Conservation (phyloP, 805 yeast species). For the Candida broadrunensis region DNA sequence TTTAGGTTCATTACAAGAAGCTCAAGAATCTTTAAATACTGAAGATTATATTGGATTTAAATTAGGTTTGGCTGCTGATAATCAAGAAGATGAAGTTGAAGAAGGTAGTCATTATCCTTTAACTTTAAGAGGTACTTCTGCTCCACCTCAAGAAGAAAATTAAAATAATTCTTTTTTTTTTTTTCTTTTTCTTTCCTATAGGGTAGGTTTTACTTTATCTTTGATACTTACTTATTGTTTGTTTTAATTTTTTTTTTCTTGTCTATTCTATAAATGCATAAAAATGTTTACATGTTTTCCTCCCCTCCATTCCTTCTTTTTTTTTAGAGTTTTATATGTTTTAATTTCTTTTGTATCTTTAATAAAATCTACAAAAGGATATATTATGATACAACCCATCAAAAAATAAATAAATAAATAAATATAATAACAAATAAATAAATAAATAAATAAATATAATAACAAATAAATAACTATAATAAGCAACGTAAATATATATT, state of each 20-base stretch:
- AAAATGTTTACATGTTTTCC: neutral
- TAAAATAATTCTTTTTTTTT: neutral
- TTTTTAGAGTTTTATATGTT: neutral
- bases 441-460: no score
- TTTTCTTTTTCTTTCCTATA: neutral
- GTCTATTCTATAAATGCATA: neutral
- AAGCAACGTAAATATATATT: no score
- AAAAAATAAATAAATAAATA: no score
- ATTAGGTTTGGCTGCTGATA: conserved; percentile 42
- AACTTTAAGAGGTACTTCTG: conserved; percentile 49
- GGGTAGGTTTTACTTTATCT: no score
- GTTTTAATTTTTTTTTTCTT: neutral
- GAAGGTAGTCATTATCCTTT: conserved; percentile 40
- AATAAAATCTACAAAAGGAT: no score
- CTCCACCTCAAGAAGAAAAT: conserved; percentile 26
- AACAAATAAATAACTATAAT: no score
- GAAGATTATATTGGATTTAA: conserved; percentile 73
- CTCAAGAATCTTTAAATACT: conserved; percentile 62
- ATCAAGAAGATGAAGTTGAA: conserved; percentile 39
- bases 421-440: no score
- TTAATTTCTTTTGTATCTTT: neutral
- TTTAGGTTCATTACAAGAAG: conserved; percentile 93
- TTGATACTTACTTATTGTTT: neutral
- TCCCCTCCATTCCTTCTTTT: no score
- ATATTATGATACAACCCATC: no score